Conservation (phyloP, 2,329 filamentous ascomycete species). For the Arthrobotrys sinensis region DNA sequence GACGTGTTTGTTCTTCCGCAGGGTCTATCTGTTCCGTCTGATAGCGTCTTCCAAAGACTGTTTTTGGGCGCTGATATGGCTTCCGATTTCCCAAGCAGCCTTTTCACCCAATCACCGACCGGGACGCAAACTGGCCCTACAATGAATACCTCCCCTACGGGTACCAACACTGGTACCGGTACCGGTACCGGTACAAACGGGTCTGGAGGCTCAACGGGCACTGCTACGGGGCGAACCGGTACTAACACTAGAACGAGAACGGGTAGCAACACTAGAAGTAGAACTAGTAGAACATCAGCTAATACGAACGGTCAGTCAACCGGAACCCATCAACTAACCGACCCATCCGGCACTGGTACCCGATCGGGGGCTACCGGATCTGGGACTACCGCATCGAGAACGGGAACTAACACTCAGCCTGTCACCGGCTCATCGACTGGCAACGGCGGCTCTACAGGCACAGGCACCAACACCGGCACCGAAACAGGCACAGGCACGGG, state of each 20-base stretch:
- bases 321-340: not conserved
- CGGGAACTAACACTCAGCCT: not conserved
- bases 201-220: not conserved
- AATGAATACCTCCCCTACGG: not conserved
- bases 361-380: not conserved
- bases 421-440: not conserved
- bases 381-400: not conserved
- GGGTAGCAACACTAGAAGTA: not conserved
- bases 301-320: not conserved
- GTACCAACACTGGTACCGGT: not conserved
- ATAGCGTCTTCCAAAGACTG: not conserved
- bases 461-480: not conserved
- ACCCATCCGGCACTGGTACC: not conserved
- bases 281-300: not conserved
- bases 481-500: not conserved
- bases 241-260: not conserved
- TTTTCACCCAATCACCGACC: not conserved
- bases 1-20: constrained; percentile 8
- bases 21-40: not conserved
- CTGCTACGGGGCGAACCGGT: not conserved
- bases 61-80: not conserved
- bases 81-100: constrained; percentile 7
- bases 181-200: not conserved
- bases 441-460: not conserved
- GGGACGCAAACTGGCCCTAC: not conserved